Evolutionary conservation across 1,139 yeast genomes (phyloP).

Genomic region (Debaryomycetaceae sp.): DNA sequence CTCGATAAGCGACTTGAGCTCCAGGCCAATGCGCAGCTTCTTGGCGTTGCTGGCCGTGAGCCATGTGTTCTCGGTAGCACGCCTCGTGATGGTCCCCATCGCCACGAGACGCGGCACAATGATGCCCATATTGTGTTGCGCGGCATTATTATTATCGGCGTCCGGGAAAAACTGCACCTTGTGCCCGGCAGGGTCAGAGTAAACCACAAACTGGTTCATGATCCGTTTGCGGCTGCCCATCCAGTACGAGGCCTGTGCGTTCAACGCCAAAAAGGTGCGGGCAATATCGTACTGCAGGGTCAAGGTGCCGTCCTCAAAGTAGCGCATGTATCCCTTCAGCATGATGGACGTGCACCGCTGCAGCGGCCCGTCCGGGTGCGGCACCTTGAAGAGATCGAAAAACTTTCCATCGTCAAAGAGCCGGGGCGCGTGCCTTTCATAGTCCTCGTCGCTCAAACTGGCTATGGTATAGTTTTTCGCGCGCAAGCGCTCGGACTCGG

Average conservation of each 20-base stretch:
- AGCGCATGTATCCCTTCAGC: slow-evolving; percentile 62
- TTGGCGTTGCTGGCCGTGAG: slow-evolving; percentile 94
- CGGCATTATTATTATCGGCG: slow-evolving; percentile 12
- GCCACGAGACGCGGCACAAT: slow-evolving; percentile 77
- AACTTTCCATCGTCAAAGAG: slow-evolving; percentile 13
- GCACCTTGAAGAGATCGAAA: slow-evolving; percentile 54
- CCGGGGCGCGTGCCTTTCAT: slow-evolving; percentile 12
- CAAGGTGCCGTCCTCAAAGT: slow-evolving; percentile 64
- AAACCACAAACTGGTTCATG: slow-evolving; percentile 76
- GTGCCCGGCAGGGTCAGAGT: slow-evolving; percentile 11
- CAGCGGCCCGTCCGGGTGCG: slow-evolving; percentile 79
- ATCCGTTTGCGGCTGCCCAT: slow-evolving; percentile 81
- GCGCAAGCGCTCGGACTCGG: slow-evolving; percentile 27
- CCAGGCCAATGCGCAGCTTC: slow-evolving; percentile 78
- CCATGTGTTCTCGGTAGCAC: slow-evolving; percentile 98
- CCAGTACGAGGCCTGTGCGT: slow-evolving; percentile 87
- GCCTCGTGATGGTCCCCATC: slow-evolving; percentile 94
- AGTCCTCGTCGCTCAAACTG: slow-evolving; percentile 8
- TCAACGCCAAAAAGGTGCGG: slow-evolving; percentile 62
- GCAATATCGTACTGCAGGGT: slow-evolving; percentile 69
- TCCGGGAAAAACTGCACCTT: slow-evolving; percentile 14
- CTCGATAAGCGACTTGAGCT: slow-evolving; percentile 70
- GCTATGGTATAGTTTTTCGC: slow-evolving; percentile 41
- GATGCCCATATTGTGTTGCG: slow-evolving; percentile 40
- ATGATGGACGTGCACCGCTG: slow-evolving; percentile 70